These are phyloP conservation scores for Chaetomiaceae sp. DNA, from an alignment of 2,329 filamentous ascomycete species.

Conservation along the genomic window DNA sequence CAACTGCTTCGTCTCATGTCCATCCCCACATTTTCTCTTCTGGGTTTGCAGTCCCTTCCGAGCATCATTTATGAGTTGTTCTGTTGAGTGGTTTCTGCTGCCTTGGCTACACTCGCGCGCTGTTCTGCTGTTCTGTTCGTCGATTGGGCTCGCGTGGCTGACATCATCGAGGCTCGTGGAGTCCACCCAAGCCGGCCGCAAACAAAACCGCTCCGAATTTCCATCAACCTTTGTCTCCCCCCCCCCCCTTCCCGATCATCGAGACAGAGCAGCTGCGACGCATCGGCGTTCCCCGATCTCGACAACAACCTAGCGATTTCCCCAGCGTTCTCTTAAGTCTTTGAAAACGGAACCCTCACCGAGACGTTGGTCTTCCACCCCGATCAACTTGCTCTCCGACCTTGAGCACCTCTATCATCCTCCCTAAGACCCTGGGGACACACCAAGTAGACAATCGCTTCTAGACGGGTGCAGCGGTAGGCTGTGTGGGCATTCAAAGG, in stretches of 20 bases:
- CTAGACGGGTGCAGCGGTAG: constrained; percentile 36
- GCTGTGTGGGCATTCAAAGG: constrained; percentile 33
- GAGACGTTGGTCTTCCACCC: constrained; percentile 42
- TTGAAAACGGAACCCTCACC: constrained; percentile 49
- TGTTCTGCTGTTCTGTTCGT: neutral
- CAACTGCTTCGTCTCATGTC: neutral
- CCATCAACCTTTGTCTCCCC: constrained; percentile 15
- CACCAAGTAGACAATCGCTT: constrained; percentile 23
- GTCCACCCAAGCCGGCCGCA: constrained; percentile 6
- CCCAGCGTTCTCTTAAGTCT: constrained; percentile 32
- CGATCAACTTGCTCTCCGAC: constrained; percentile 44
- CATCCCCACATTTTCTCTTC: constrained; percentile 14
- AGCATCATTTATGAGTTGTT: neutral
- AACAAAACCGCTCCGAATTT: constrained; percentile 9
- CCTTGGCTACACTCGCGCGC: neutral
- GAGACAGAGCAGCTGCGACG: constrained; percentile 14
- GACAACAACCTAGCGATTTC: neutral
- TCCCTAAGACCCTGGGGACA: constrained; percentile 40
- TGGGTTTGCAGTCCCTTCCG: neutral
- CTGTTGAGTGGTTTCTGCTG: neutral
- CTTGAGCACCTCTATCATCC: constrained; percentile 51
- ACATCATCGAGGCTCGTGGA: constrained; percentile 23
- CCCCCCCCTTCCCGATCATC: constrained; percentile 24
- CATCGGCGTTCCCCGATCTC: constrained; percentile 17
- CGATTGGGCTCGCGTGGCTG: constrained; percentile 16